Conservation (phyloP, 371 early-diverging fungal species). For the Mucor velutinosus region DNA sequence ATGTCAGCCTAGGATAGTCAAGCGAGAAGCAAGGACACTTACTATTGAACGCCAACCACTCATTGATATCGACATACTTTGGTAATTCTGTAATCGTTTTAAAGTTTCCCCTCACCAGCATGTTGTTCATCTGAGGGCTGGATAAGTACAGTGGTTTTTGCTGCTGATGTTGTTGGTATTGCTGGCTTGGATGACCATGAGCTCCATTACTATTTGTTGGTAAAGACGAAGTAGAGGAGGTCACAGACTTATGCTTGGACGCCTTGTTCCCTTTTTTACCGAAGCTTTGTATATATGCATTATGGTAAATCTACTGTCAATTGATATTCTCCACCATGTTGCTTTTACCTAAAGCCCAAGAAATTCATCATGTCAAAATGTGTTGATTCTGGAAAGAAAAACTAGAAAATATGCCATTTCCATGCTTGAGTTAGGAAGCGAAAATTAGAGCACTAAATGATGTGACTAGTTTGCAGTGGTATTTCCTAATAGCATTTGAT, state of each 20-base stretch:
- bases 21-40: slow-evolving; percentile 11
- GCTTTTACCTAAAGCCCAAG: slow-evolving; percentile 36
- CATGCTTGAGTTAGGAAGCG: not conserved
- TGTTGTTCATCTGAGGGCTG: slow-evolving; percentile 75
- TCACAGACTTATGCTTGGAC: slow-evolving; percentile 48
- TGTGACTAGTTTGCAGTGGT: not conserved
- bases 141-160: slow-evolving; percentile 74
- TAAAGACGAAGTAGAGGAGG: slow-evolving; percentile 30
- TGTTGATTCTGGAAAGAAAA: not conserved
- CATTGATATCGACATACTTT: slow-evolving; percentile 88
- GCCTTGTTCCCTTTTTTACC: slow-evolving; percentile 43
- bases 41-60: slow-evolving; percentile 96
- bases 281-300: slow-evolving; percentile 22
- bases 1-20: not conserved
- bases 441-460: not conserved
- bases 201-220: slow-evolving; percentile 1
- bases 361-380: slow-evolving; percentile 35
- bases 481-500: not conserved
- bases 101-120: slow-evolving; percentile 91
- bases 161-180: slow-evolving; percentile 1
- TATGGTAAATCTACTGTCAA: too few relatives aligned
- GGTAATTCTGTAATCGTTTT: slow-evolving; percentile 88
- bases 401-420: not conserved
- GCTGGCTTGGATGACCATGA: not conserved
- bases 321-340: not conserved